phyloP scores from a whole-genome alignment of 1,139 yeast species.

The Geotrichum candidum region DNA sequence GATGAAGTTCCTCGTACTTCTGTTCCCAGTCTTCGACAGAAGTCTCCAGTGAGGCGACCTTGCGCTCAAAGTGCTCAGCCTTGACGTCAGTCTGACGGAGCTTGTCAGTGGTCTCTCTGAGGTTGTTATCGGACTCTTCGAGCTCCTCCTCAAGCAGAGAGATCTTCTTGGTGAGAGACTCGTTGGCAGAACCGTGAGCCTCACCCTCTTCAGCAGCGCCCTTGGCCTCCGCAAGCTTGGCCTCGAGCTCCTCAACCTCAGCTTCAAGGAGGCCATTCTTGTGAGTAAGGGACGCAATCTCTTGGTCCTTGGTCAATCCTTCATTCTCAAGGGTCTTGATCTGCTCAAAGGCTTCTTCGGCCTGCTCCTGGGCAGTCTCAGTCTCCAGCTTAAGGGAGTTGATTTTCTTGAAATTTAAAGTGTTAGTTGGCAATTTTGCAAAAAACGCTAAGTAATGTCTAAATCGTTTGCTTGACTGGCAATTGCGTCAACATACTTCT shows the following conservation, averaged over 20 bases:
- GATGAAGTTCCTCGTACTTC: slow-evolving; percentile 83
- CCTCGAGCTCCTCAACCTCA: slow-evolving; percentile 84
- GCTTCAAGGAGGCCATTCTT: slow-evolving; percentile 87
- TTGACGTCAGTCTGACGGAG: slow-evolving; percentile 93
- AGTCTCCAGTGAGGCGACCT: slow-evolving; percentile 82
- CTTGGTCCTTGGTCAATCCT: slow-evolving; percentile 86
- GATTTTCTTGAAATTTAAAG: slow-evolving; percentile 53
- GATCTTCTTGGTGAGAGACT: slow-evolving; percentile 85
- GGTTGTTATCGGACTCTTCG: slow-evolving; percentile 85
- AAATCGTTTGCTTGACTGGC: background rate
- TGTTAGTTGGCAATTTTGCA: slow-evolving; percentile 8
- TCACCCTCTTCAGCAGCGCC: slow-evolving; percentile 89
- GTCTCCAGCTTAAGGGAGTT: slow-evolving; percentile 88
- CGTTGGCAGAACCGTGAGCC: slow-evolving; percentile 83
- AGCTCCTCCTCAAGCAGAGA: slow-evolving; percentile 89
- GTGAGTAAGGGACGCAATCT: slow-evolving; percentile 85
- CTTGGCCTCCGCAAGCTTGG: slow-evolving; percentile 73
- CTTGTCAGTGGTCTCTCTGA: slow-evolving; percentile 90
- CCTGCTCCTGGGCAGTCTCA: slow-evolving; percentile 95
- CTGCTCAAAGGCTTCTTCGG: slow-evolving; percentile 75
- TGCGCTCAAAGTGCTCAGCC: slow-evolving; percentile 95
- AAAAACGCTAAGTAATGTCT: background rate
- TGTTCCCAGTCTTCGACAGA: slow-evolving; percentile 91
- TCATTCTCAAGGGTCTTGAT: slow-evolving; percentile 92
- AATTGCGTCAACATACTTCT: slow-evolving; percentile 39